Evolutionary conservation across 176 grass and related monocot genomes (phyloP).

Genomic region (Aegilops umbellulata): DNA sequence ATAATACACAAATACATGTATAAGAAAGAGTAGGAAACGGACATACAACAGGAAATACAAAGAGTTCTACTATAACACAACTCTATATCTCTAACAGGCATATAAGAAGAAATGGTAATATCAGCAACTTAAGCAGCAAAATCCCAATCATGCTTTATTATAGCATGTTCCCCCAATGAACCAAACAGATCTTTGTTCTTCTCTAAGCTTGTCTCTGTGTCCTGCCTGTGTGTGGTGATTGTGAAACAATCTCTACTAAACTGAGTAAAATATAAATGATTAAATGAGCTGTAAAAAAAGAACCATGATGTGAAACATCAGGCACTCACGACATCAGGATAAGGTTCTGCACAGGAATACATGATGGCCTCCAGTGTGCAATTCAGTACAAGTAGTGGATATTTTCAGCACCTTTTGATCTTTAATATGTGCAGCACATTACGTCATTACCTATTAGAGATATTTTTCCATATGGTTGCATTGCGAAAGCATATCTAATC

Average conservation of each 20-base stretch:
- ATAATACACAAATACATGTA: too few species aligned
- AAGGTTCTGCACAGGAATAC: not conserved
- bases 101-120: not conserved
- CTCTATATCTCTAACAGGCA: not conserved
- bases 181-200: not conserved
- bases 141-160: not conserved
- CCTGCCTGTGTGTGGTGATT: not conserved
- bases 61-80: not conserved
- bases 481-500: not conserved
- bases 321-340: not conserved
- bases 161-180: not conserved
- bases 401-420: not conserved
- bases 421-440: not conserved
- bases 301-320: not conserved
- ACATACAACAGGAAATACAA: not conserved
- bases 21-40: too few species aligned
- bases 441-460: not conserved
- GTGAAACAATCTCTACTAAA: not conserved
- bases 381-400: not conserved
- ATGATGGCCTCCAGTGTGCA: not conserved
- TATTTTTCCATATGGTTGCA: slow-evolving; percentile 11
- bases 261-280: not conserved
- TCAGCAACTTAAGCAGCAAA: not conserved
- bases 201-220: not conserved
- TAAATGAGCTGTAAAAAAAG: not conserved